Conservation (phyloP, 2,329 filamentous ascomycete genomes). For the Alternaria alternata region DNA sequence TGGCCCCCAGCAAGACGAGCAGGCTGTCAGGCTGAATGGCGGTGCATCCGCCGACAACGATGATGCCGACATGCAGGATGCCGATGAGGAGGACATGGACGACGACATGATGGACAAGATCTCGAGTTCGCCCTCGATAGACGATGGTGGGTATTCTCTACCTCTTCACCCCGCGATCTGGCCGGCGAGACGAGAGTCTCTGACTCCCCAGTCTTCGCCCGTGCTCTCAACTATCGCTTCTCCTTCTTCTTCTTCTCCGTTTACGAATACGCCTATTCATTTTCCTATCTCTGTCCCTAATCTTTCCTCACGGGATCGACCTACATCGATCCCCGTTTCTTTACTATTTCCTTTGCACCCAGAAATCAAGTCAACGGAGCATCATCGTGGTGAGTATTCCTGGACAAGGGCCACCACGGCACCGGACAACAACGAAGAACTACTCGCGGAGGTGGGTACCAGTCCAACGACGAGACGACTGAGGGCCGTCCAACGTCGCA, state of each 20-base stretch:
- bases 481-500: slow-evolving; percentile 27
- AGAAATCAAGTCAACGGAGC: slow-evolving; percentile 49
- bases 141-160: slow-evolving; percentile 87
- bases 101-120: slow-evolving; percentile 99
- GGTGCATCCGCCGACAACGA: slow-evolving; percentile 47
- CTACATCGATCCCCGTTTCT: slow-evolving; percentile 49
- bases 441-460: slow-evolving; percentile 8
- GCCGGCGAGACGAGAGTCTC: slow-evolving; percentile 54
- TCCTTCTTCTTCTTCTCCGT: slow-evolving; percentile 50
- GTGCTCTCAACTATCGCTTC: slow-evolving; percentile 34
- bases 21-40: slow-evolving; percentile 46
- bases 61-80: slow-evolving; percentile 67
- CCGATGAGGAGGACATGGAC: slow-evolving; percentile 73
- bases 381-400: slow-evolving; percentile 63
- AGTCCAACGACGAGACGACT: slow-evolving; percentile 36
- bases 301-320: slow-evolving; percentile 35
- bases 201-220: slow-evolving; percentile 49
- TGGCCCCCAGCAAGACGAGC: slow-evolving; percentile 39
- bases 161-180: slow-evolving; percentile 46
- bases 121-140: slow-evolving; percentile 97
- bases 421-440: slow-evolving; percentile 10
- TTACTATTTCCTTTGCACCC: slow-evolving; percentile 30
- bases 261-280: slow-evolving; percentile 54
- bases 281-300: slow-evolving; percentile 48
- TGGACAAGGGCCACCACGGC: slow-evolving; percentile 30